phyloP scores from a whole-genome alignment of 441 rosid genomes.

The Euphorbia celastroides region DNA sequence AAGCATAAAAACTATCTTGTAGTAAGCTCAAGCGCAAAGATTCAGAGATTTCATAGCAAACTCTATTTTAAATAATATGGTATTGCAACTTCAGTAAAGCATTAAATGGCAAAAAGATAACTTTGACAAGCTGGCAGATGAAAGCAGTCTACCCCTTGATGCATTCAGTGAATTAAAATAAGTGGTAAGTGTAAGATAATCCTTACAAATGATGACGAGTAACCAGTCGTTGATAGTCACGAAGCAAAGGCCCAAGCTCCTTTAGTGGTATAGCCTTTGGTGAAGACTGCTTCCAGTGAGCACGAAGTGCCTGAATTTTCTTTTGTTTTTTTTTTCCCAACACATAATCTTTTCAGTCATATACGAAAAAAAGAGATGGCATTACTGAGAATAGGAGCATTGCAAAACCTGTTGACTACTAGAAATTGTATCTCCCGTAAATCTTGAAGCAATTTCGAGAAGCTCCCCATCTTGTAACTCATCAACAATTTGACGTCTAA shows the following conservation, averaged over 20 bases:
- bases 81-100: neutral
- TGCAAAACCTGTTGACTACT: conserved; percentile 39
- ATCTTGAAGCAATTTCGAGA: conserved; percentile 57
- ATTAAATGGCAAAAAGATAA: neutral
- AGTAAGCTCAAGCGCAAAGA: neutral
- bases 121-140: neutral
- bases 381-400: conserved; percentile 24
- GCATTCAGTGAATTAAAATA: neutral
- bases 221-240: conserved; percentile 79
- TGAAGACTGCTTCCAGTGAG: conserved; percentile 66
- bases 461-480: conserved; percentile 75
- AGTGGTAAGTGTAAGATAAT: conserved; percentile 4
- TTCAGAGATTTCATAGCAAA: neutral
- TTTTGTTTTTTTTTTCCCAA: conserved; percentile 24
- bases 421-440: conserved; percentile 42
- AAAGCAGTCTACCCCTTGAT: neutral
- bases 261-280: conserved; percentile 52
- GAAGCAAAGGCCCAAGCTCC: conserved; percentile 83
- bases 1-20: neutral
- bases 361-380: conserved; percentile 8
- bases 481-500: conserved; percentile 45
- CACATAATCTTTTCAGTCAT: conserved; percentile 20
- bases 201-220: conserved; percentile 55
- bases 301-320: conserved; percentile 63
- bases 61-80: neutral